Evolutionary conservation across 164 flowering plant species (phyloP), one percentile per base, ranked within the genome.

Genomic region (Vitis riparia): DNA sequence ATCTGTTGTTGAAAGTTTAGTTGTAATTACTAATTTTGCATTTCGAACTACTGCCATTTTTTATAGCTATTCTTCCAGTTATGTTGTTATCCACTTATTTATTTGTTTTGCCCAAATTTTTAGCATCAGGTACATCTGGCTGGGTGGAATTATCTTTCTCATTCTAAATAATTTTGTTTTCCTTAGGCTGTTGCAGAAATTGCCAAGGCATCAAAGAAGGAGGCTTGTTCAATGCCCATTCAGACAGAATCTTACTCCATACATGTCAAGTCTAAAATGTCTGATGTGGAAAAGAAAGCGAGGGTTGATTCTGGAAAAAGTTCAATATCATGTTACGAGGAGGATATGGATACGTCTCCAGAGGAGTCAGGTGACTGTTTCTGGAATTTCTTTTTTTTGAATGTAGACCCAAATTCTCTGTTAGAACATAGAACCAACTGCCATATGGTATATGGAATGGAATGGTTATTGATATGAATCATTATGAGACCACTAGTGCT

Each of bases 131-230:
- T 44, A 51, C 48, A 16, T 49, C 2, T 58, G 29, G 32, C 11
- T 50, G 15, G 52, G 57, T 15, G 44, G 27, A 55, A 32, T n/a
- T 37, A n/a, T 73, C 2, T 58, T 19, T 65, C 66, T 69, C 9
- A 59, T 51, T 48, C 12, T 66, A 17, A 9, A 8, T 56, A 11
- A 37, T 55, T 19, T 58, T 72, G 11, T 62, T 70, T 62, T 71
- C 50, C 68, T 49, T 72, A 94, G 98, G 97, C 97, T 56, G 89
- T 91, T 23, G 82, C 85, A n/a, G 97, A 92, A 84, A 91, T 94
- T 68, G 80, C 74, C 11, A 92, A 88, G 80, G 88, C 94, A 75
- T 79, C 91, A 62, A 90, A 84, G 74, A 84, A 63, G 13, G 98
- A 92, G 76, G 93, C 94, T 47, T 49, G 52, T 75, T 63, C 76